These are phyloP conservation scores for Ophiostoma populinum DNA, from an alignment of 2,329 filamentous ascomycete genomes.

Conservation along the genomic window DNA sequence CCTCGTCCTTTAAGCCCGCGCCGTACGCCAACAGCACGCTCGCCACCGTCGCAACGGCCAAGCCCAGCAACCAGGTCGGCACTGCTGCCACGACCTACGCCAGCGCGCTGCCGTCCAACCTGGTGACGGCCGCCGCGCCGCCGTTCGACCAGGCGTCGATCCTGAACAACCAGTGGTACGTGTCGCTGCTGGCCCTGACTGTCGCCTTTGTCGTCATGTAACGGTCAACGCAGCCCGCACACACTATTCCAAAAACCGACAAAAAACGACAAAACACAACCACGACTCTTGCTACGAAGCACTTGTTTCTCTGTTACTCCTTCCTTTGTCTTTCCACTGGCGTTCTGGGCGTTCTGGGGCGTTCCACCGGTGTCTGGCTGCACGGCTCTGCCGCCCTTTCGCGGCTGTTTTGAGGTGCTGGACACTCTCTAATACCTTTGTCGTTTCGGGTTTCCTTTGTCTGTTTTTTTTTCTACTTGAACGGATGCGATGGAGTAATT, in stretches of 20 bases:
- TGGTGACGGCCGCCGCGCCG: constrained; percentile 5
- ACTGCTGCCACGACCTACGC: neutral
- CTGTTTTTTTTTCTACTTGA: too few relatives aligned
- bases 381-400: too few relatives aligned
- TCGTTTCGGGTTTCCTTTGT: too few relatives aligned
- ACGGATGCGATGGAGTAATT: too few relatives aligned
- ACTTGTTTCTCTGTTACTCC: neutral
- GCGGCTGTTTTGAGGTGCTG: too few relatives aligned
- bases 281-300: neutral
- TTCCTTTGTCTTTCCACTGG: neutral
- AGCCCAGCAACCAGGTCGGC: neutral
- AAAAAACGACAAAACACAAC: neutral
- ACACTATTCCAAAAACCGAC: neutral
- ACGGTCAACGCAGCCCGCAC: neutral
- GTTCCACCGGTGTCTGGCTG: too few relatives aligned
- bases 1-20: neutral
- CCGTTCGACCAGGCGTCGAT: constrained; percentile 4
- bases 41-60: neutral
- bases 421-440: too few relatives aligned
- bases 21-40: constrained; percentile 5
- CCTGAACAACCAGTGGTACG: constrained; percentile 6
- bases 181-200: constrained; percentile 5
- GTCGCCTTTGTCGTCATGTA: constrained; percentile 7
- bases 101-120: neutral
- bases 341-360: neutral